phyloP scores from a whole-genome alignment of 2,329 filamentous ascomycete genomes.

The Rosellinia necatrix region DNA sequence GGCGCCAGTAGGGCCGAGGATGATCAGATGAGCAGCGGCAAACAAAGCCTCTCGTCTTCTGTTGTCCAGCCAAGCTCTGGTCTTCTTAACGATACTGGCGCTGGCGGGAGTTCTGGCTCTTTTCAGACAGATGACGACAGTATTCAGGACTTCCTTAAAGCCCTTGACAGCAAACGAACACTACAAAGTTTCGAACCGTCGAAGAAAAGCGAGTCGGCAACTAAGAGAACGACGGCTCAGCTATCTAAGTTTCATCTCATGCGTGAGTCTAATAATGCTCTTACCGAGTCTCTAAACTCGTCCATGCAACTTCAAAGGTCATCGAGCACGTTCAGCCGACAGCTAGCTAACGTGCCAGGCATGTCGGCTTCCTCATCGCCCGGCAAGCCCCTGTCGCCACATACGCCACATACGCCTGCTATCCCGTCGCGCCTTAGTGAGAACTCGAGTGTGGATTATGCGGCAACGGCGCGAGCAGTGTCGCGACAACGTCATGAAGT shows the following conservation, averaged over 20 bases:
- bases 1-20: conserved; percentile 73
- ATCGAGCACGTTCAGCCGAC: conserved; percentile 71
- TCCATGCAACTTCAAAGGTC: conserved; percentile 85
- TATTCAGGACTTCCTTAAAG: conserved; percentile 89
- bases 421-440: conserved; percentile 93
- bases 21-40: conserved; percentile 79
- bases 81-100: conserved; percentile 72
- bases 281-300: conserved; percentile 92
- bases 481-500: conserved; percentile 34
- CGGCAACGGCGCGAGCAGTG: conserved; percentile 36
- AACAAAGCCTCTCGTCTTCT: conserved; percentile 74
- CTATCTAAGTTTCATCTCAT: conserved; percentile 85
- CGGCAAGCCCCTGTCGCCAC: conserved; percentile 85
- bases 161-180: conserved; percentile 87
- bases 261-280: conserved; percentile 83
- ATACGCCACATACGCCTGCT: conserved; percentile 90
- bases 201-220: conserved; percentile 69
- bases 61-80: conserved; percentile 76
- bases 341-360: conserved; percentile 63
- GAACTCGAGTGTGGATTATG: conserved; percentile 79
- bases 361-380: conserved; percentile 89
- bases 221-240: conserved; percentile 77
- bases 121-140: conserved; percentile 83
- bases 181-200: conserved; percentile 75
- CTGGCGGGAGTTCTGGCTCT: conserved; percentile 68